A percentile compares a stretch with the other conserved stretches of the same genome.
Evolutionary conservation across 805 yeast species (phyloP).

Genomic region (Yarrowia sp.): DNA sequence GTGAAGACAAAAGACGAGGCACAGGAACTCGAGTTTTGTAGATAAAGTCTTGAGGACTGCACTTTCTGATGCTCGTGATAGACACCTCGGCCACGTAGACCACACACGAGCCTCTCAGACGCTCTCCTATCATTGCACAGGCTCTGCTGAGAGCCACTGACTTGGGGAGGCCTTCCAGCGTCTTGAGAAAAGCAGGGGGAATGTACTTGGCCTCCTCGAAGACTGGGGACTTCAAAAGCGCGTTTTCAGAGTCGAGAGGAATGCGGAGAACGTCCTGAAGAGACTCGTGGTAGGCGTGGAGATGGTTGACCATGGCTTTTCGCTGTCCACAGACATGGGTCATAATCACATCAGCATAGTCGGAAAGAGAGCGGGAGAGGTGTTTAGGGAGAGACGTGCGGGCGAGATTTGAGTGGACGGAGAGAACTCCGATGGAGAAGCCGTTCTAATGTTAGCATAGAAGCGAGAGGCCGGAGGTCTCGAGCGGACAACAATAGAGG

Average conservation of each 20-base stretch:
- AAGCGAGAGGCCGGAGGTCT: not conserved
- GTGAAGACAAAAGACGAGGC: not conserved
- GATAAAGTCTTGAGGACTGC: not conserved
- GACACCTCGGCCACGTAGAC: conserved; percentile 9
- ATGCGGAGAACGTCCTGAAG: not conserved
- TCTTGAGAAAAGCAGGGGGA: conserved; percentile 1
- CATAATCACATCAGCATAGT: conserved; percentile 6
- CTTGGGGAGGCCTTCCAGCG: not conserved
- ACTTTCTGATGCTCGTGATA: not conserved
- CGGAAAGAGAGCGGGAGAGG: not conserved
- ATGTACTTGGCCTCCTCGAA: conserved; percentile 5
- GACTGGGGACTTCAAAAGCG: not conserved
- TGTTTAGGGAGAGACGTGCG: not conserved
- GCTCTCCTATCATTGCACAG: not conserved
- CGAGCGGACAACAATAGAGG: not conserved
- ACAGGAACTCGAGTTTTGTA: conserved; percentile 10
- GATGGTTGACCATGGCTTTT: conserved; percentile 19
- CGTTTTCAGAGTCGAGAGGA: conserved; percentile 4
- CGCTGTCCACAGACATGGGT: conserved; percentile 21
- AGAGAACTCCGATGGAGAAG: not conserved
- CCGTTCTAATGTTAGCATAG: conserved; percentile 9
- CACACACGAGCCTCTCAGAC: not conserved
- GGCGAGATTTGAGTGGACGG: conserved; percentile 6
- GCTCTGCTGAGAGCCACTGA: not conserved
- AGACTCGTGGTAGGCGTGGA: conserved; percentile 5